phyloP scores from a whole-genome alignment of 1,139 yeast species.

The Saccharomycopsis hybrid region DNA sequence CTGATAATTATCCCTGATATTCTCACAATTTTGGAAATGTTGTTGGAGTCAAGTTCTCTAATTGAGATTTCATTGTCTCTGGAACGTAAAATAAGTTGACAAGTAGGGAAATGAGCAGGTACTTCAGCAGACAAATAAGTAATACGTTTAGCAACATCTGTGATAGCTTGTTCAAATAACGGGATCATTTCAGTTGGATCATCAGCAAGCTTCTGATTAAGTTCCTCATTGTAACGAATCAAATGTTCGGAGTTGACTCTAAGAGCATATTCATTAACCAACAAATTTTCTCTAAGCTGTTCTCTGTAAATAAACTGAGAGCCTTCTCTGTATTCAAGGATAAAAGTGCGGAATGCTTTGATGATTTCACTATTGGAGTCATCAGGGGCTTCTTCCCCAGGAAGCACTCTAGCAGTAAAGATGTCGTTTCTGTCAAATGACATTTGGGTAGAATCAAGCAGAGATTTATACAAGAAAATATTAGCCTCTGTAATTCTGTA shows the following conservation, averaged over 20 bases:
- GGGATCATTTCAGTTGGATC: conserved; percentile 90
- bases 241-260: conserved; percentile 80
- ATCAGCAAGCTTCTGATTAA: conserved; percentile 75
- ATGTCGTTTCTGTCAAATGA: conserved; percentile 79
- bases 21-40: conserved; percentile 83
- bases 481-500: too few relatives aligned
- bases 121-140: conserved; percentile 42
- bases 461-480: too few relatives aligned
- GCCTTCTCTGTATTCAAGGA: conserved; percentile 79
- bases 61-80: conserved; percentile 69
- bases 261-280: conserved; percentile 67
- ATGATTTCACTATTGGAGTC: conserved; percentile 70
- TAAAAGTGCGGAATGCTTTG: conserved; percentile 73
- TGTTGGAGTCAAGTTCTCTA: conserved; percentile 79
- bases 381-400: conserved; percentile 65
- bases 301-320: conserved; percentile 85
- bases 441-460: too few relatives aligned
- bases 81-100: conserved; percentile 76
- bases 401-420: conserved; percentile 79
- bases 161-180: conserved; percentile 80
- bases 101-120: conserved; percentile 60
- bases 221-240: conserved; percentile 80
- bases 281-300: conserved; percentile 80
- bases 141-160: conserved; percentile 82
- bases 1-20: conserved; percentile 92